These are phyloP conservation scores for Brettanomyces sp. DNA, from an alignment of 805 yeast species.

Conservation along the genomic window DNA sequence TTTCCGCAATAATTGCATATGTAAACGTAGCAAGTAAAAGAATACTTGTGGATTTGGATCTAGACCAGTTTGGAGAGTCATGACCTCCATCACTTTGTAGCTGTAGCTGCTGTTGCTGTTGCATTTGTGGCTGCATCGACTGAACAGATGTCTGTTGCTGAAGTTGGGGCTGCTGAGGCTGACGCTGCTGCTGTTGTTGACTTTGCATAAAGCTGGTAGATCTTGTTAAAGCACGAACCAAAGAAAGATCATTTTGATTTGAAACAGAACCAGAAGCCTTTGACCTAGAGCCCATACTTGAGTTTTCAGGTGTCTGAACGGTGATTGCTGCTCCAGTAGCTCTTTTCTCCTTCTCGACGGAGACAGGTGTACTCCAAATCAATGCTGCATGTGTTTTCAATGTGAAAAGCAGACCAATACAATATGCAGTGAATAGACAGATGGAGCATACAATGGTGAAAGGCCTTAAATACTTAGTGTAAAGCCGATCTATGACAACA, in stretches of 20 bases:
- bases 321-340: slow-evolving; percentile 4
- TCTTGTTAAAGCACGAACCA: slow-evolving; percentile 2
- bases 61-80: slow-evolving; percentile 96
- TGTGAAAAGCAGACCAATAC: slow-evolving; percentile 86
- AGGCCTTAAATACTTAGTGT: slow-evolving; percentile 64
- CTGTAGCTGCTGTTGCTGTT: slow-evolving; percentile 4
- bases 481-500: slow-evolving; percentile 58
- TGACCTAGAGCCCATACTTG: slow-evolving; percentile 18
- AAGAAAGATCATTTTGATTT: neutral
- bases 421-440: slow-evolving; percentile 72
- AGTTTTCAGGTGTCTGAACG: slow-evolving; percentile 8
- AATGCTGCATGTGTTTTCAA: slow-evolving; percentile 92
- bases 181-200: slow-evolving; percentile 2
- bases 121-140: slow-evolving; percentile 2
- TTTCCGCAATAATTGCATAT: slow-evolving; percentile 91
- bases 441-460: slow-evolving; percentile 74
- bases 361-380: slow-evolving; percentile 76
- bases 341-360: slow-evolving; percentile 29
- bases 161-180: neutral
- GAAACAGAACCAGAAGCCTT: neutral
- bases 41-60: slow-evolving; percentile 73
- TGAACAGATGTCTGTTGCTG: neutral
- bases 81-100: slow-evolving; percentile 52
- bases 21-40: slow-evolving; percentile 74
- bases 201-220: slow-evolving; percentile 5